Conservation (phyloP, 73 alveolate species). For the Tetrahymena borealis region DNA sequence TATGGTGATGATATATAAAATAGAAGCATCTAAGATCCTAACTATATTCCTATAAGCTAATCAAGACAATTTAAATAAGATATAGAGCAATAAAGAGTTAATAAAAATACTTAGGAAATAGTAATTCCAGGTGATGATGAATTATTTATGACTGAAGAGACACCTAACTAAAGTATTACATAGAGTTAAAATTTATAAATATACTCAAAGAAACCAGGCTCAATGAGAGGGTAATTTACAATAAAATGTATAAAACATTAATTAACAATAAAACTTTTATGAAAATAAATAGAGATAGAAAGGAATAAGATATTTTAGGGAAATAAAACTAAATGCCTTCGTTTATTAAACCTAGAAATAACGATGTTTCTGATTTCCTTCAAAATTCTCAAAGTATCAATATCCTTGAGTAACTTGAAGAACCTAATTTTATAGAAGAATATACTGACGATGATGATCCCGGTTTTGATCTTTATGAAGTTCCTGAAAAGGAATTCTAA, state of each 20-base stretch:
- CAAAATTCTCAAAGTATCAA: constrained; percentile 41
- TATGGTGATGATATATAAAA: background rate
- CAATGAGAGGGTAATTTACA: background rate
- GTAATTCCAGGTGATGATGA: background rate
- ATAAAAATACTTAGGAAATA: background rate
- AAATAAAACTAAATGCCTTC: constrained; percentile 50
- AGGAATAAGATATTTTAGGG: background rate
- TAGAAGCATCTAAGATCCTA: background rate
- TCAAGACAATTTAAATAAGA: background rate
- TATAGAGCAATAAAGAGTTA: background rate
- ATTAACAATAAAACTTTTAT: background rate
- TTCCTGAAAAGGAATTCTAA: constrained; percentile 82
- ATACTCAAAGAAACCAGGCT: background rate
- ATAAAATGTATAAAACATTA: background rate
- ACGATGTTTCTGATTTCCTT: constrained; percentile 51
- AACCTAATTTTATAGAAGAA: constrained; percentile 76
- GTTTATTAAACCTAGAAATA: constrained; percentile 46
- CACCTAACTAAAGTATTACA: background rate
- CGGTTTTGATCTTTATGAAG: constrained; percentile 91
- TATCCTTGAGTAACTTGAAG: constrained; percentile 44
- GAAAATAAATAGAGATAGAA: background rate
- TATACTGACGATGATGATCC: constrained; percentile 97
- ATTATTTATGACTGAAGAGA: background rate
- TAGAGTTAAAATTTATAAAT: background rate
- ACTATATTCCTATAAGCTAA: background rate